Percentiles rank a stretch among this genome's conserved stretches.
These are phyloP conservation scores for Lactarius hengduanensis DNA, from an alignment of 768 basidiomycete genomes.

Conservation along the genomic window DNA sequence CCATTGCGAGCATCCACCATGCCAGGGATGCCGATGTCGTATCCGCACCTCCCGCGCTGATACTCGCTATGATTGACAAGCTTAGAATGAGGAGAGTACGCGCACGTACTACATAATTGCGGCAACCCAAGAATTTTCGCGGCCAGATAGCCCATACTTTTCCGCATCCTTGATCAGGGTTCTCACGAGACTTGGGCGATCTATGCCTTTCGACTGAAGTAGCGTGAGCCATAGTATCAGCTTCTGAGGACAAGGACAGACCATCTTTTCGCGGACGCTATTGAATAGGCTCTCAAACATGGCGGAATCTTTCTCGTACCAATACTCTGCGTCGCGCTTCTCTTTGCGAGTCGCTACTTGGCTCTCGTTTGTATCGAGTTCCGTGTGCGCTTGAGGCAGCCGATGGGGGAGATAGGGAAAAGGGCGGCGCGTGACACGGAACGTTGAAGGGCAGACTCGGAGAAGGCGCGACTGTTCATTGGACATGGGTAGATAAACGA, in stretches of 20 bases:
- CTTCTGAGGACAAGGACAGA: not conserved
- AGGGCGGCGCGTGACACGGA: too few species aligned
- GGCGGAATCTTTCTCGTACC: conserved; percentile 1
- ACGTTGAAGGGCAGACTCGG: too few species aligned
- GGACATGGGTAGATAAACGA: too few species aligned
- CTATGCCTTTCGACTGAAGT: not conserved
- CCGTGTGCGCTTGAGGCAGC: too few species aligned
- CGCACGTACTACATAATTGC: not conserved
- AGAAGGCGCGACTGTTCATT: too few species aligned
- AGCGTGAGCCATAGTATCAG: not conserved
- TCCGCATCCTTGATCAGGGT: not conserved
- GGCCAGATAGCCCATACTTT: not conserved
- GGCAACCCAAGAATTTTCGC: conserved; percentile 4
- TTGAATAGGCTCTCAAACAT: conserved; percentile 12
- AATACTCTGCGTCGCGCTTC: conserved; percentile 14
- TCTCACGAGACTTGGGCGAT: not conserved
- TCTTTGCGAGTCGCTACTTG: too few species aligned
- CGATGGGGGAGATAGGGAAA: too few species aligned
- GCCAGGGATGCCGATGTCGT: not conserved
- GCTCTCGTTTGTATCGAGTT: too few species aligned
- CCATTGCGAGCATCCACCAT: conserved; percentile 19
- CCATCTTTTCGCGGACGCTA: not conserved
- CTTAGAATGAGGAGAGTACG: not conserved
- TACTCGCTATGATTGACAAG: not conserved
- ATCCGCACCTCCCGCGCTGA: conserved; percentile 3